A percentile compares a stretch with the other conserved stretches of the same genome.
Conservation (phyloP, 305 asterid species). For the Andrographis paniculata region DNA sequence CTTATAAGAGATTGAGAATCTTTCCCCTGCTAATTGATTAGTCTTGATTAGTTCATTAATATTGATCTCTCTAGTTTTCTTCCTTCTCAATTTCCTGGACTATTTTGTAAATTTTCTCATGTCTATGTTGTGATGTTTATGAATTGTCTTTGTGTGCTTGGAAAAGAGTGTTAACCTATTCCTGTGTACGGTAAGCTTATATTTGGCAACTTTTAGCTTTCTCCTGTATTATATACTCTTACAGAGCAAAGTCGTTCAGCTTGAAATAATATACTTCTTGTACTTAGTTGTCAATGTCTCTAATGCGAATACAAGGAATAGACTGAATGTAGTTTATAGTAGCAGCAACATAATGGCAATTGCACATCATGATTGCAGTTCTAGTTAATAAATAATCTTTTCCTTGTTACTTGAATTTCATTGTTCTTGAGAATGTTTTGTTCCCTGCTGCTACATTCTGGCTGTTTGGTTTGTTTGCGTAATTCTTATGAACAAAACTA, state of each 20-base stretch:
- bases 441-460: constrained; percentile 5
- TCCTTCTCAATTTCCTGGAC: not conserved
- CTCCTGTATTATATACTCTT: not conserved
- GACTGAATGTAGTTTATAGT: not conserved
- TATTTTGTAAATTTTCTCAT: not conserved
- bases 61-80: too few relatives aligned
- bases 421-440: constrained; percentile 8
- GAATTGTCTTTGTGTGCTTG: not conserved
- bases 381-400: too few relatives aligned
- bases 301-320: not conserved
- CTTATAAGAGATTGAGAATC: too few relatives aligned
- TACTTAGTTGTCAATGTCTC: constrained; percentile 3
- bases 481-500: constrained; percentile 15
- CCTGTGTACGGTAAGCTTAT: not conserved
- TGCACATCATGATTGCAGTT: too few relatives aligned
- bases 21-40: too few relatives aligned
- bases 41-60: too few relatives aligned
- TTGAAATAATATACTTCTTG: constrained; percentile 3
- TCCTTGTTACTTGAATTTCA: constrained; percentile 10
- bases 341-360: constrained; percentile 5
- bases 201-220: not conserved
- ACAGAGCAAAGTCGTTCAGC: not conserved
- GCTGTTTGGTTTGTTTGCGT: not conserved
- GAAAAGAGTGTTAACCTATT: not conserved
- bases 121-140: too few relatives aligned